These are phyloP conservation scores for Chenopodium album DNA, from an alignment of 148 eudicot species.

Conservation along the genomic window DNA sequence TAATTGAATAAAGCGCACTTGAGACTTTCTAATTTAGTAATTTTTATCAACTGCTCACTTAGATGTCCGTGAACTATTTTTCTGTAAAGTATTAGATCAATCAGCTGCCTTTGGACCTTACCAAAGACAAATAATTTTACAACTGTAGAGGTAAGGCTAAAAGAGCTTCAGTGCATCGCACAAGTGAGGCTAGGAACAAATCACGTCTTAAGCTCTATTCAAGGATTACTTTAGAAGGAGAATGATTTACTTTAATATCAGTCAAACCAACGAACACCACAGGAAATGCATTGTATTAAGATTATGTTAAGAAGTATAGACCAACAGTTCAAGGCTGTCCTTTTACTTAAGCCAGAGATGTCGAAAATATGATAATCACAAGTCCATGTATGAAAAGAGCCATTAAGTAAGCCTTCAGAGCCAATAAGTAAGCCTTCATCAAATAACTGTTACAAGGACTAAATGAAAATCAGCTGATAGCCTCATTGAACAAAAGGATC, in stretches of 20 bases:
- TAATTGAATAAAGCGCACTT: background rate
- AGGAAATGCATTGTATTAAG: background rate
- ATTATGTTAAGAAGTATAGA: background rate
- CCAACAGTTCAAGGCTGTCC: background rate
- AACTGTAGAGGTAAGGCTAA: background rate
- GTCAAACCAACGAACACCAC: background rate
- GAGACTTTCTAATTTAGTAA: background rate
- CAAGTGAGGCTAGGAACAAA: background rate
- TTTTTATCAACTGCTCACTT: background rate
- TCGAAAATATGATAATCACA: background rate
- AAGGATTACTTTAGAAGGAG: background rate
- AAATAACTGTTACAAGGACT: background rate
- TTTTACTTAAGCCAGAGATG: background rate
- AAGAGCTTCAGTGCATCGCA: background rate
- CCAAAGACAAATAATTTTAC: background rate
- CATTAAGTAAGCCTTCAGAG: background rate
- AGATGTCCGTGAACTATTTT: background rate
- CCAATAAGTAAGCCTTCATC: background rate
- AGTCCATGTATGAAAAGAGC: background rate
- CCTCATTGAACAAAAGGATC: background rate
- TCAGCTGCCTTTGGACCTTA: background rate
- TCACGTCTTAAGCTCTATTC: background rate
- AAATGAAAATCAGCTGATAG: background rate
- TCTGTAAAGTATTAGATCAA: background rate
- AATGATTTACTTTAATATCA: background rate